Percentiles rank a stretch among this genome's conserved stretches.
These are phyloP conservation scores for Telopea speciosissima DNA, from an alignment of 177 flowering plant species.

Conservation along the genomic window DNA sequence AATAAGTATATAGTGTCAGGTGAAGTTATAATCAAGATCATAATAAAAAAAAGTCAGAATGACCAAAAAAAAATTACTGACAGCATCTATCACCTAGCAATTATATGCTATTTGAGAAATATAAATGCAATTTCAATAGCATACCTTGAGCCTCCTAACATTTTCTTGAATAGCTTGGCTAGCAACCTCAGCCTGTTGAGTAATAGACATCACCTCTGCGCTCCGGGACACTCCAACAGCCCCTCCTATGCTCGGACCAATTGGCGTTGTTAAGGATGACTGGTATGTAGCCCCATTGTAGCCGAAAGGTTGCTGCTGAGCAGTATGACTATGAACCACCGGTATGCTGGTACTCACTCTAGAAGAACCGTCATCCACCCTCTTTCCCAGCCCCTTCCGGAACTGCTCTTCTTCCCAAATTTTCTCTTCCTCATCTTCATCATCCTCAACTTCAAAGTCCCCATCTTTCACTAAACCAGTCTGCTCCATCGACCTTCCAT, in stretches of 20 bases:
- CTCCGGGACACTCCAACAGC: conserved; percentile 37
- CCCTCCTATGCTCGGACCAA: conserved; percentile 42
- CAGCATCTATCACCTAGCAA: not conserved
- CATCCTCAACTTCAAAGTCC: conserved; percentile 33
- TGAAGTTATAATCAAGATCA: not conserved
- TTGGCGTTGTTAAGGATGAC: conserved; percentile 6
- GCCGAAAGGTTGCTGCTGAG: conserved; percentile 26
- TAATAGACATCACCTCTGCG: conserved; percentile 46
- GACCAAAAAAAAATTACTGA: too few species aligned
- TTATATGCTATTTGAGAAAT: not conserved
- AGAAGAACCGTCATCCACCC: conserved; percentile 58
- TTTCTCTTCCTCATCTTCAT: conserved; percentile 85
- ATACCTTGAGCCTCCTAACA: conserved; percentile 60
- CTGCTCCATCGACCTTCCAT: conserved; percentile 26
- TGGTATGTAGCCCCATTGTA: conserved; percentile 25
- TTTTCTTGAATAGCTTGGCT: conserved; percentile 58
- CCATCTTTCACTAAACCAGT: conserved; percentile 21
- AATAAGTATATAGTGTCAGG: not conserved
- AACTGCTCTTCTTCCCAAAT: conserved; percentile 97
- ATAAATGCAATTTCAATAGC: not conserved
- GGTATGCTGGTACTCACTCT: conserved; percentile 26
- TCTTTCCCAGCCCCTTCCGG: conserved; percentile 86
- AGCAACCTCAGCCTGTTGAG: conserved; percentile 74
- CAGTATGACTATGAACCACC: conserved; percentile 20
- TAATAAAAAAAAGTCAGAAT: too few species aligned